Percentiles rank a stretch among this genome's conserved stretches.
These are phyloP conservation scores for Coleophoma cylindrospora DNA, from an alignment of 2,329 filamentous ascomycete species.

Conservation along the genomic window DNA sequence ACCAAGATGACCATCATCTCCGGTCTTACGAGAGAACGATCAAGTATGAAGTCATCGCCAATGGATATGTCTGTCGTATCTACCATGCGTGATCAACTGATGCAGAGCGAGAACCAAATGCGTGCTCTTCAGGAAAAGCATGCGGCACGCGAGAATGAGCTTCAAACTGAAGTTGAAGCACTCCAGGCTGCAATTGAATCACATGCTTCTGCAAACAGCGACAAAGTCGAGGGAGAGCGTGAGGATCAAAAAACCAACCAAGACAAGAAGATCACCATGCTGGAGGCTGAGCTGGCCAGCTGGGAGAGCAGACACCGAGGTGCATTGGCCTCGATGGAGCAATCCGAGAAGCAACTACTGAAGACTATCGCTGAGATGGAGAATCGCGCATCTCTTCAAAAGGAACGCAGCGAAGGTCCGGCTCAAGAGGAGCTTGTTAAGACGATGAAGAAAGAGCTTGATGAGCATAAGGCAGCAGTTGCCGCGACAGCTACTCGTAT, in stretches of 20 bases:
- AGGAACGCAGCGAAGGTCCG: conserved; percentile 38
- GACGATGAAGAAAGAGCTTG: conserved; percentile 67
- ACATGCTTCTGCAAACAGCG: conserved; percentile 9
- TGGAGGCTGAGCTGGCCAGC: conserved; percentile 66
- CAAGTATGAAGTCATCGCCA: conserved; percentile 77
- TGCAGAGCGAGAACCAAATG: conserved; percentile 80
- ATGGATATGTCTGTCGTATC: conserved; percentile 91
- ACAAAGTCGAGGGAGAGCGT: conserved; percentile 12
- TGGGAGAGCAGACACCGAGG: conserved; percentile 75
- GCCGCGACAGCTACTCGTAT: conserved; percentile 65
- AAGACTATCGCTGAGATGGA: conserved; percentile 72
- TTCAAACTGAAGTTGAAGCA: conserved; percentile 65
- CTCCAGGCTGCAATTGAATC: conserved; percentile 41
- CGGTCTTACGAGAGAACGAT: conserved; percentile 86
- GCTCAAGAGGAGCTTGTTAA: conserved; percentile 56
- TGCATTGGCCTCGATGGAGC: conserved; percentile 65
- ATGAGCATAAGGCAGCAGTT: conserved; percentile 74
- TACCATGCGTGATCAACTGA: conserved; percentile 80
- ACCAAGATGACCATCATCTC: conserved; percentile 94
- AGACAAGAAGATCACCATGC: conserved; percentile 42
- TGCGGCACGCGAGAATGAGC: conserved; percentile 67
- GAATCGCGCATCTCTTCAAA: conserved; percentile 37
- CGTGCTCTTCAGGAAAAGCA: conserved; percentile 68
- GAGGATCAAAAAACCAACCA: conserved; percentile 24
- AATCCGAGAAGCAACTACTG: conserved; percentile 68